Evolutionary conservation across 2,329 filamentous ascomycete genomes (phyloP).

Genomic region (Aspergillus oerlinghausenensis): DNA sequence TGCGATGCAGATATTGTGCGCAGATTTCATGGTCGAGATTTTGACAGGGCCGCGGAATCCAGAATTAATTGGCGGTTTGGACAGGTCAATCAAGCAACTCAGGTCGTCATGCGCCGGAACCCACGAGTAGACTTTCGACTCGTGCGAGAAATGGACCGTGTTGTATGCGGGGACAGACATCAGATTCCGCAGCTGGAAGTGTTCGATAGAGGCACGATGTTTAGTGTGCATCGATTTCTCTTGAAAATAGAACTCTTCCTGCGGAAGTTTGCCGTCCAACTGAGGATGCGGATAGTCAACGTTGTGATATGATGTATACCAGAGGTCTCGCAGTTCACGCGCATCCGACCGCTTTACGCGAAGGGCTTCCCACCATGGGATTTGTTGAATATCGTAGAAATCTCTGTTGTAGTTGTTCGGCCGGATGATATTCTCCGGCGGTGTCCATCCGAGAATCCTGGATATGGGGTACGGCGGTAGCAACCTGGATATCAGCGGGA

Average conservation of each 20-base stretch:
- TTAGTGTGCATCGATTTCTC: constrained; percentile 47
- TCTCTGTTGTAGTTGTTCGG: constrained; percentile 24
- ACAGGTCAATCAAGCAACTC: constrained; percentile 47
- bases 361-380: constrained; percentile 37
- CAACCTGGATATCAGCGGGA: constrained; percentile 13
- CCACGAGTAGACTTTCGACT: constrained; percentile 47
- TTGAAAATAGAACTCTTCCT: constrained; percentile 44
- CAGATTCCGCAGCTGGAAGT: constrained; percentile 58
- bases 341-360: constrained; percentile 35
- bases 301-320: constrained; percentile 41
- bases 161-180: constrained; percentile 52
- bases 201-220: constrained; percentile 48
- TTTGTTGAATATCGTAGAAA: constrained; percentile 39
- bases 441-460: constrained; percentile 32
- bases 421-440: constrained; percentile 29
- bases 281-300: constrained; percentile 25
- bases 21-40: constrained; percentile 51
- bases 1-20: constrained; percentile 48
- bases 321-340: constrained; percentile 34
- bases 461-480: constrained; percentile 26
- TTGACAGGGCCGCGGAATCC: constrained; percentile 36
- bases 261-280: constrained; percentile 28
- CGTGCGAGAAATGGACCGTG: constrained; percentile 51
- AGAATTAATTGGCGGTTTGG: constrained; percentile 35
- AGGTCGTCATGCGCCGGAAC: constrained; percentile 42